Base-by-base conservation (phyloP, 192 early-diverging fungal genomes). In the Dissophora ornata region DNA sequence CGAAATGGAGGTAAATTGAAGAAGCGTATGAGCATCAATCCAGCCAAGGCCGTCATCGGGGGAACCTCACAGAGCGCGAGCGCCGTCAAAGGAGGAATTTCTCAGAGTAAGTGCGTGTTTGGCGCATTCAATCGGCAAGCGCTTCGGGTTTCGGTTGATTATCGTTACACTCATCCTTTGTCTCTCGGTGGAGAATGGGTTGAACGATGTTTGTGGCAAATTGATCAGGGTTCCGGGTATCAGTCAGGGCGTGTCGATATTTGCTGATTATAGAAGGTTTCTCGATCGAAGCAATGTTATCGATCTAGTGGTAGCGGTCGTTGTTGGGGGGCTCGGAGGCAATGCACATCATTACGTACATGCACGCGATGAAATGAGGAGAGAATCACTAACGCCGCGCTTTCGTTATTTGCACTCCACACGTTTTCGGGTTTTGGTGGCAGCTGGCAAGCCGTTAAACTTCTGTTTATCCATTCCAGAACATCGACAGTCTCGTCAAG, bases 251-350 rank as follows among this genome's bases (percentile, higher is more conserved):
- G 79, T 80, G 33, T 64, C 69, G 12, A 80, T 89, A 34, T 61
- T 73, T 46, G 58, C 81, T 21, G 83, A 89, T 51, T 89, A 88
- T 57, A 69, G 77, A 56, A 67, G 75, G 48, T 89, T 89, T 48
- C 48, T 89, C 19, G 54, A 77, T 21, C 66, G 79, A 25, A 82
- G 85, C 47, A 90, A 88, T 62, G 86, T 89, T 0, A 70, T 90
- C 29, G 88, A 90, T 44, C 54, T 91, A 36, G 87, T 86, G 19
- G 79, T 89, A n/a, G 90, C 89, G 50, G 78, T 91, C 55, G 81
- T 91, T 58, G 89, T 91, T 57, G 90, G 90, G n/a, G n/a, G n/a
- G n/a, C n/a, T n/a, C n/a, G n/a, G n/a, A n/a, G n/a, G n/a, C n/a
- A n/a, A n/a, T n/a, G n/a, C n/a, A n/a, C n/a, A n/a, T n/a, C n/a